Base-by-base conservation (phyloP, 1,284 basidiomycete genomes). In the Puccinia polysora region DNA sequence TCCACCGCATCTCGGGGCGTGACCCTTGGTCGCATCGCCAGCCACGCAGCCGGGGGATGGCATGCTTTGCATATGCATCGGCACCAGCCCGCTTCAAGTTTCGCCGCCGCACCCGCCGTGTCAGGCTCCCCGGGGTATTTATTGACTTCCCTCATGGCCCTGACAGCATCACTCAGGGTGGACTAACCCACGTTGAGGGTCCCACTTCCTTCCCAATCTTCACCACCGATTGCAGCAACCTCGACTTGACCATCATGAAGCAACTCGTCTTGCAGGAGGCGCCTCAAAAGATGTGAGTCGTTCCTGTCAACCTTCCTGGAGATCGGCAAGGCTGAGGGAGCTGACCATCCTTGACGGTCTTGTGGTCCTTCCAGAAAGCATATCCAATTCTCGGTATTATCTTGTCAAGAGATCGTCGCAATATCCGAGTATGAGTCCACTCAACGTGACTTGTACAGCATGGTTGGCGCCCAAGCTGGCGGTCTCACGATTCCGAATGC, bases 361-460 rank as follows among this genome's bases (percentile, higher is more conserved):
- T n/a, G 45, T 64, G 15, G 4, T 6, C n/a, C 34, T 55, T 43
- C 25, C 45, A 71, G 68, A 71, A 71, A 71, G 58, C 87, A 90
- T 79, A 85, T 97, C 55, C 94, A 96, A 82, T 97, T 97, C 81
- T 89, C 89, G 79, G 85, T 94, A 55, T 84, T 97, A 76, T 90
- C 88, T 79, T 87, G 90, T 40, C 92, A 95, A 80, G 91, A 96
- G 78, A 90, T 93, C 10, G 94, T 96, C 75, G 89, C 89, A 78
- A 85, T 96, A 73, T 89, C 93, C 15, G 93, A 97, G 80, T 95
- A 93, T 76, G 91, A 97, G 81, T 89, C 95, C 75, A 93, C 90
- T 28, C 88, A 91, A 80, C 84, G 90, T 32, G 92, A 95, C 79
- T 82, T 97, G 65, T 97, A 96, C 81, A 90, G 78, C 65, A 78